Evolutionary conservation across 2,329 filamentous ascomycete genomes (phyloP).

Genomic region (Orbilia ellipsospora): DNA sequence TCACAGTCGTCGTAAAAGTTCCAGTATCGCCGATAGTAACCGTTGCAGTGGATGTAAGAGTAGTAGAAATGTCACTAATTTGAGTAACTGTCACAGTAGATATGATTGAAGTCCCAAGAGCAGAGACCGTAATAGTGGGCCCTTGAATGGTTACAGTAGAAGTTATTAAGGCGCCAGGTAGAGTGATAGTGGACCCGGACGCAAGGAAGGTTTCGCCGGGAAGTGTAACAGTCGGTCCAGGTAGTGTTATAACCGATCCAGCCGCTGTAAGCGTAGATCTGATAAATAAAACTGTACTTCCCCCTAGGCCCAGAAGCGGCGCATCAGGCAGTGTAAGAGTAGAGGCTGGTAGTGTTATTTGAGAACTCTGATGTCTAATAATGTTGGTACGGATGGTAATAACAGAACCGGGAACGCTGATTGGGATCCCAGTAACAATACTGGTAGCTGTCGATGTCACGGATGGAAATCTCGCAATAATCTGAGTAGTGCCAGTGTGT

Average conservation of each 20-base stretch:
- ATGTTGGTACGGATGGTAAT: neutral
- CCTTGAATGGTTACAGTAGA: neutral
- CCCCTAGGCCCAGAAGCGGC: neutral
- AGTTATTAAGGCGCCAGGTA: neutral
- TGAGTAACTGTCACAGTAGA: neutral
- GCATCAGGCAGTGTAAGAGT: neutral
- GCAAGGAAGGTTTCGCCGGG: neutral
- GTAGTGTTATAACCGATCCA: neutral
- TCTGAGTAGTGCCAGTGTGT: neutral
- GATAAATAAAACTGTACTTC: neutral
- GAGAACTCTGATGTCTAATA: neutral
- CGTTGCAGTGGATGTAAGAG: neutral
- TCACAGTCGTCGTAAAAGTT: neutral
- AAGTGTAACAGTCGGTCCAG: neutral
- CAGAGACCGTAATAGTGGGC: neutral
- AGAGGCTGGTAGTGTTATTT: neutral
- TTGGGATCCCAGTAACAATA: neutral
- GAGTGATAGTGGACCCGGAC: neutral
- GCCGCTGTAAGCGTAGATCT: neutral
- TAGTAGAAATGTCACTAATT: neutral
- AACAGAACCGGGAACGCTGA: neutral
- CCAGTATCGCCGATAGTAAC: neutral
- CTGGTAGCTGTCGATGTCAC: neutral
- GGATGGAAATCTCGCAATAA: neutral
- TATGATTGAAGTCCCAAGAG: neutral